phyloP scores from a whole-genome alignment of 1,284 basidiomycete species.

The Cryptococcus sp. region DNA sequence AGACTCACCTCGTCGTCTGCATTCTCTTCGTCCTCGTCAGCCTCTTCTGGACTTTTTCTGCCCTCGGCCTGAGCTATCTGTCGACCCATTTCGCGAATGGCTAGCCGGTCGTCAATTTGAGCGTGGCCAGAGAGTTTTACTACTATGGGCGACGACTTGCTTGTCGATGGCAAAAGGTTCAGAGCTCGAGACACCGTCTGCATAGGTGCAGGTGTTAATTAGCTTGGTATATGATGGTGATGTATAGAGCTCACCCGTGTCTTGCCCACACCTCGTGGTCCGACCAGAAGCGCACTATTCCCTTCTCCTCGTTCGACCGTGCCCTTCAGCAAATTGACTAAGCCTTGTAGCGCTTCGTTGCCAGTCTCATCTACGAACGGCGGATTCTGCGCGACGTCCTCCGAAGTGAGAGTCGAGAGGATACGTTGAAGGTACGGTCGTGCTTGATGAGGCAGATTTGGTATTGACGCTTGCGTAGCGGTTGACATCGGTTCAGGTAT shows the following conservation, averaged over 20 bases:
- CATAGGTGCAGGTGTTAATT: constrained; percentile 3
- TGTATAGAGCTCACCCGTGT: constrained; percentile 61
- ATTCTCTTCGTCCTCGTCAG: constrained; percentile 50
- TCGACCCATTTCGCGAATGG: constrained; percentile 87
- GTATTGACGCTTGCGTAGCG: not conserved
- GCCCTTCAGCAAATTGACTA: constrained; percentile 67
- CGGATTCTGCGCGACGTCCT: constrained; percentile 11
- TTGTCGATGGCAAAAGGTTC: constrained; percentile 31
- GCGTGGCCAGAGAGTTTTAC: constrained; percentile 81
- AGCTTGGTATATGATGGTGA: not conserved
- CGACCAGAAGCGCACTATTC: constrained; percentile 82
- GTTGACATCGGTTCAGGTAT: not conserved
- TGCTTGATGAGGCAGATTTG: constrained; percentile 18
- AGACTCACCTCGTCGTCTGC: constrained; percentile 20
- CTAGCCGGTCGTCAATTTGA: constrained; percentile 79
- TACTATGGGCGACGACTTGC: constrained; percentile 62
- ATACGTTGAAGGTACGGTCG: constrained; percentile 28
- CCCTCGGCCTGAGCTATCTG: constrained; percentile 60
- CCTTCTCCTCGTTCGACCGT: constrained; percentile 79
- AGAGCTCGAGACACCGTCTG: constrained; percentile 46
- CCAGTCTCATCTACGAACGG: constrained; percentile 41
- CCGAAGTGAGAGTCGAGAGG: constrained; percentile 35
- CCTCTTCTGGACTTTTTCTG: constrained; percentile 44
- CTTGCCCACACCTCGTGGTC: constrained; percentile 81
- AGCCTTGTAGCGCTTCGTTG: constrained; percentile 46